Evolutionary conservation across 192 early-diverging fungal species (phyloP), one percentile per base, ranked within the genome.

Genomic region (Coemansia aciculifera): DNA sequence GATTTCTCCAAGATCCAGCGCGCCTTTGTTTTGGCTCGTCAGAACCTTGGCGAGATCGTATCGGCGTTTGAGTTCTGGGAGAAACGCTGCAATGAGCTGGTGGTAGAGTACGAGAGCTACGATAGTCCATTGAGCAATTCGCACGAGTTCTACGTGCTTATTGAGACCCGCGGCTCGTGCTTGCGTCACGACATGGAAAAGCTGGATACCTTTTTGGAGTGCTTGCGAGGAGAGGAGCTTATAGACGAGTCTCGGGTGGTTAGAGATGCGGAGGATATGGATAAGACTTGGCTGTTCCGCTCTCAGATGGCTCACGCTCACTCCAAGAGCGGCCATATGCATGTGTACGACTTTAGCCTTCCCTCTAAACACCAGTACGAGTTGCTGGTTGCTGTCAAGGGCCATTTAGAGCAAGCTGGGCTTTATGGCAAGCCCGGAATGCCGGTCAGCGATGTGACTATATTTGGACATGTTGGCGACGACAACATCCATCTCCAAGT

Each of bases 51-150:
- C 61, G 98, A 99, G 77, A 96, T 98, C 40, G 74, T 99, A 12
- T 96, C 94, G 21, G 98, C 96, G 2, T 99, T 96, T 63, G 98
- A 99, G 79, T 99, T 98, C 72, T 99, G 94, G 91, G 98, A 99
- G 75, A 65, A 56, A 8, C 79, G 83, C 19, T 87, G 91, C 57
- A 81, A 92, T 48, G 79, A 89, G 43, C 77, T 98, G 37, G 89
- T 92, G 5, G 73, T 78, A 36, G 67, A 78, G 73, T 68, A 71
- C 62, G 70, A 71, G 59, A 39, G 43, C 5, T 59, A 71, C 65
- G 7, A 21, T 10, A 76, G 76, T 27, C 81, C 71, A 17, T 60
- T 78, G 13, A 34, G 21, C 13, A 15, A 0, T 11, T 12, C 67
- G 34, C 76, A 78, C 39, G 75, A 75, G 52, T 78, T 78, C 51